phyloP scores from a whole-genome alignment of 805 yeast genomes.

The Lachancea waltii region DNA sequence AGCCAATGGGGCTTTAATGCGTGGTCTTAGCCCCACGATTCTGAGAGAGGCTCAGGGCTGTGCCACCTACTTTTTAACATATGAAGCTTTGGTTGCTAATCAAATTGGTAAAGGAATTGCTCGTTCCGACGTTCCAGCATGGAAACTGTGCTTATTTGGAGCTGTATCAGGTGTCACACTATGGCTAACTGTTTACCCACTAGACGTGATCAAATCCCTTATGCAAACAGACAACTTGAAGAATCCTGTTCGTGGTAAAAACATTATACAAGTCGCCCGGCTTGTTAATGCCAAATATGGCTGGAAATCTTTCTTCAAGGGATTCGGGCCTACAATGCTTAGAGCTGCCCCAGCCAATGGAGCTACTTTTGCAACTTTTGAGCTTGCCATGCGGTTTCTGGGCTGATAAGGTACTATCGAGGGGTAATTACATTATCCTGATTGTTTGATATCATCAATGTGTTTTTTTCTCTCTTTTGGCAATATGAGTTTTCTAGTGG shows the following conservation, averaged over 20 bases:
- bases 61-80: slow-evolving; percentile 83
- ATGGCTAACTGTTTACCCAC: slow-evolving; percentile 82
- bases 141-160: slow-evolving; percentile 82
- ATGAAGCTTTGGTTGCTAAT: slow-evolving; percentile 75
- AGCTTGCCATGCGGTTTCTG: slow-evolving; percentile 70
- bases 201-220: slow-evolving; percentile 86
- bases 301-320: slow-evolving; percentile 73
- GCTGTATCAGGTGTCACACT: slow-evolving; percentile 84
- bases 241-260: slow-evolving; percentile 51
- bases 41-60: slow-evolving; percentile 81
- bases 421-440: too few species aligned
- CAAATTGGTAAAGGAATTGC: slow-evolving; percentile 35
- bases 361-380: slow-evolving; percentile 92
- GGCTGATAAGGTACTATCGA: slow-evolving; percentile 29
- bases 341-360: slow-evolving; percentile 99
- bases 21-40: slow-evolving; percentile 79
- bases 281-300: slow-evolving; percentile 56
- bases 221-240: slow-evolving; percentile 47
- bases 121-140: slow-evolving; percentile 74
- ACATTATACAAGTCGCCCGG: slow-evolving; percentile 46
- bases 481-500: too few species aligned
- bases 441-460: too few species aligned
- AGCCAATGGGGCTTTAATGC: slow-evolving; percentile 53
- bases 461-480: too few species aligned
- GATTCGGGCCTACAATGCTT: slow-evolving; percentile 84